Percentiles rank a stretch among this genome's conserved stretches.
phyloP scores from a whole-genome alignment of 2,329 filamentous ascomycete genomes.

The Fusarium agapanthi region DNA sequence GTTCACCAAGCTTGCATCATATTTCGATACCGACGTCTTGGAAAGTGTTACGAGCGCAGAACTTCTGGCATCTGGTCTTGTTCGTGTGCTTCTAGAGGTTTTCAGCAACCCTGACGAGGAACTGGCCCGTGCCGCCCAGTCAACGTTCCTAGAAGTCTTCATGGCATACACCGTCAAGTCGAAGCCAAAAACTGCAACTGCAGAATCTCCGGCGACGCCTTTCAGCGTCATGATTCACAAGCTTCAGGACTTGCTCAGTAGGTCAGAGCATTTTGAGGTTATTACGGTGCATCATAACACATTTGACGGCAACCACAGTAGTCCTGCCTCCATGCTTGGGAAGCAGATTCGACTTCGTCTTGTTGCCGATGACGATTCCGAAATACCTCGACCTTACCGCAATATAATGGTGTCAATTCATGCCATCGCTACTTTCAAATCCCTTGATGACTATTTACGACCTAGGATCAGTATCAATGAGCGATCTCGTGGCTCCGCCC shows the following conservation, averaged over 20 bases:
- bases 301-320: slow-evolving; percentile 88
- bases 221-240: slow-evolving; percentile 94
- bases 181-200: slow-evolving; percentile 69
- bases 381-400: slow-evolving; percentile 85
- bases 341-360: slow-evolving; percentile 93
- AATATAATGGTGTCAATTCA: slow-evolving; percentile 99
- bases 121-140: slow-evolving; percentile 73
- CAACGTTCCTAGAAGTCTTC: slow-evolving; percentile 89
- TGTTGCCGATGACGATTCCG: slow-evolving; percentile 87
- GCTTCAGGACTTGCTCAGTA: slow-evolving; percentile 92
- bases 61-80: slow-evolving; percentile 87
- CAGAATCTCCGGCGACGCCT: slow-evolving; percentile 78
- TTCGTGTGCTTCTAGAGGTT: slow-evolving; percentile 82
- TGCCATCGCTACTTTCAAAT: slow-evolving; percentile 97
- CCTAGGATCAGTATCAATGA: slow-evolving; percentile 87
- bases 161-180: slow-evolving; percentile 79
- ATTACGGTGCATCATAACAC: slow-evolving; percentile 94
- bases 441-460: slow-evolving; percentile 92
- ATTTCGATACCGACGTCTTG: slow-evolving; percentile 88
- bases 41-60: slow-evolving; percentile 97
- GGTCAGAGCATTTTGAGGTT: slow-evolving; percentile 97
- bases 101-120: slow-evolving; percentile 76
- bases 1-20: slow-evolving; percentile 79
- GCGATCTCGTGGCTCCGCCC: slow-evolving; percentile 63
- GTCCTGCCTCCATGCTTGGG: slow-evolving; percentile 92